Evolutionary conservation across 306 rosid genomes (phyloP).

Genomic region (Abrus precatorius): DNA sequence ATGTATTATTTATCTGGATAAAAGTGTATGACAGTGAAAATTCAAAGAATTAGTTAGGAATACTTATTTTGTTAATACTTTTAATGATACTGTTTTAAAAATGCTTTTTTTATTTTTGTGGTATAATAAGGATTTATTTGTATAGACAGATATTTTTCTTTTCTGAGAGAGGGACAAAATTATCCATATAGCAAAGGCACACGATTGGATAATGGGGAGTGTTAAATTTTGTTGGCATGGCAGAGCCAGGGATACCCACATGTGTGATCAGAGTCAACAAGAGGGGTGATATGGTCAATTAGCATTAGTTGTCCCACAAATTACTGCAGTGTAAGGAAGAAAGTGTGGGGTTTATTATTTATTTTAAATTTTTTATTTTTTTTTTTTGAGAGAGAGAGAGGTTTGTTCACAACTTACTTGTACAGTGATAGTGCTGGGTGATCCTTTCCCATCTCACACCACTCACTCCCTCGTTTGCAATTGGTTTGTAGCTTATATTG

Average conservation of each 20-base stretch:
- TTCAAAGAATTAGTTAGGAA: neutral
- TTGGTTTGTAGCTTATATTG: conserved; percentile 26
- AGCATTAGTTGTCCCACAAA: conserved; percentile 13
- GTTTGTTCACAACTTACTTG: conserved; percentile 26
- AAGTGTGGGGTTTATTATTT: neutral
- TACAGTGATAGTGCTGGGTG: conserved; percentile 39
- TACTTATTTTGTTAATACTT: neutral
- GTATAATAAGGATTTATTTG: neutral
- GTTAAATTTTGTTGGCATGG: conserved; percentile 40
- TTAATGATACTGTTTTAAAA: neutral
- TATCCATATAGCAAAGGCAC: conserved; percentile 11
- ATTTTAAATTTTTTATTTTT: neutral
- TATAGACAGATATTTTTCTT: neutral
- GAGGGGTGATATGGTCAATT: conserved; percentile 49
- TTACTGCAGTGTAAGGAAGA: conserved; percentile 41
- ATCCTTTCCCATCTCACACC: conserved; percentile 28
- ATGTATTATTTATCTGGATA: neutral
- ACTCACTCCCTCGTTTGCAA: conserved; percentile 22
- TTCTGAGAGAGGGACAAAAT: neutral
- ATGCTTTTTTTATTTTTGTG: neutral
- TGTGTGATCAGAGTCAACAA: conserved; percentile 40
- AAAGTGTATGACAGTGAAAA: neutral
- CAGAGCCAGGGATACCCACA: neutral
- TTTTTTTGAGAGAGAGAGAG: neutral
- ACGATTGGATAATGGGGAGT: conserved; percentile 21